Conservation (phyloP, 306 rosid genomes). For the Cicer pinnatifidum region DNA sequence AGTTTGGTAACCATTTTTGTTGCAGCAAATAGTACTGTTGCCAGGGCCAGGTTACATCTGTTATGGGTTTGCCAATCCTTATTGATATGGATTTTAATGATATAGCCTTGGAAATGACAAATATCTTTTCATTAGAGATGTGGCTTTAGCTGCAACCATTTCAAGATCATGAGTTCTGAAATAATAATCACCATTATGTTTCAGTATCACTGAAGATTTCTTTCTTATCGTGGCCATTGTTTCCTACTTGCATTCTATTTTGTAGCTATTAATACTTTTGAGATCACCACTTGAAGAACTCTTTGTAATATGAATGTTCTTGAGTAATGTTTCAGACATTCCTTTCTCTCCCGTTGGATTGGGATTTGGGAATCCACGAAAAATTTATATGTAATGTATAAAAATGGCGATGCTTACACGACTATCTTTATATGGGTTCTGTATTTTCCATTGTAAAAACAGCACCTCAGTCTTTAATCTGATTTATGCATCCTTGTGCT, state of each 20-base stretch:
- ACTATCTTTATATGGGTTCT: background rate
- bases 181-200: background rate
- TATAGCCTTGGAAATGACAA: background rate
- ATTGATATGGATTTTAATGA: conserved; percentile 7
- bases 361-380: conserved; percentile 6
- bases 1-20: conserved; percentile 22
- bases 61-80: conserved; percentile 29
- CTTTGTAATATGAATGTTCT: conserved; percentile 15
- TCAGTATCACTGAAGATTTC: background rate
- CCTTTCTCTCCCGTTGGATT: background rate
- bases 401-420: background rate
- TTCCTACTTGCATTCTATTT: conserved; percentile 6
- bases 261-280: background rate
- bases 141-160: conserved; percentile 4
- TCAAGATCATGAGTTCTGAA: background rate
- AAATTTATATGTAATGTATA: background rate
- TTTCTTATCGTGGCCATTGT: conserved; percentile 12
- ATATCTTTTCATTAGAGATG: conserved; percentile 9
- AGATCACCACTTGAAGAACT: background rate
- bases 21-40: background rate
- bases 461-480: background rate
- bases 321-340: conserved; percentile 3
- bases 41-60: conserved; percentile 14
- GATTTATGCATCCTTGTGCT: background rate
- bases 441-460: conserved; percentile 2